Evolutionary conservation across 2,329 filamentous ascomycete genomes (phyloP), one percentile per base, ranked within the genome.

Genomic region (Paracamarosporium sp.): DNA sequence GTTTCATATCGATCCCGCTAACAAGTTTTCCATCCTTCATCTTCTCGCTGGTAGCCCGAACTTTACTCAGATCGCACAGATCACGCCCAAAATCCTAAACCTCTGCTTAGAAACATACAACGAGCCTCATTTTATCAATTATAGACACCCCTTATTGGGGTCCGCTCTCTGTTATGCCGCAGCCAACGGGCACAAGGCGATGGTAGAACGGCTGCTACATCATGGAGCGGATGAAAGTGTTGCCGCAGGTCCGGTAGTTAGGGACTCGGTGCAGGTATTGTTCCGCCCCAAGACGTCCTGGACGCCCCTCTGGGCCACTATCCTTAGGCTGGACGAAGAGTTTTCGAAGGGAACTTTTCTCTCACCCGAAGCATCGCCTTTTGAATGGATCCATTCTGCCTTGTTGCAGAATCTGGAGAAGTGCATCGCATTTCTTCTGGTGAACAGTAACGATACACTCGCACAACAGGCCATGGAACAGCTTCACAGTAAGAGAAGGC

Each of bases 221-320:
- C 43, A 47, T 30, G 43, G 50, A 8, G 55, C 55, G 12, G 50
- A 54, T 31, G 5, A 13, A 2, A 57, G 27, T 7, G 40, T 31
- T 28, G 36, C 27, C 30, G 50, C 55, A 38, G 45, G 53, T 2
- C 53, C 53, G 7, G 35, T 41, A 8, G 17, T 55, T 7, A 30
- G 47, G 17, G 44, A 54, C 40, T 57, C 55, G 9, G 50, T 53
- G 1, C 50, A 57, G 7, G 33, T 22, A 4, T n/a, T 57, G 8
- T n/a, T 57, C 15, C 50, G 55, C 5, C 35, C 50, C 15, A 41
- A 36, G n/a, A 25, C 35, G 20, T 47, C 50, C n/a, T 57, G 50
- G 44, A 57, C 55, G 35, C 55, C 55, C 9, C 55, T 57, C 5
- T 57, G 55, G 55, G 50, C 50, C 15, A 50, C 50, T 1, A 53